Conservation (phyloP, 2,329 filamentous ascomycete genomes). For the Dothidotthia symphoricarpi region DNA sequence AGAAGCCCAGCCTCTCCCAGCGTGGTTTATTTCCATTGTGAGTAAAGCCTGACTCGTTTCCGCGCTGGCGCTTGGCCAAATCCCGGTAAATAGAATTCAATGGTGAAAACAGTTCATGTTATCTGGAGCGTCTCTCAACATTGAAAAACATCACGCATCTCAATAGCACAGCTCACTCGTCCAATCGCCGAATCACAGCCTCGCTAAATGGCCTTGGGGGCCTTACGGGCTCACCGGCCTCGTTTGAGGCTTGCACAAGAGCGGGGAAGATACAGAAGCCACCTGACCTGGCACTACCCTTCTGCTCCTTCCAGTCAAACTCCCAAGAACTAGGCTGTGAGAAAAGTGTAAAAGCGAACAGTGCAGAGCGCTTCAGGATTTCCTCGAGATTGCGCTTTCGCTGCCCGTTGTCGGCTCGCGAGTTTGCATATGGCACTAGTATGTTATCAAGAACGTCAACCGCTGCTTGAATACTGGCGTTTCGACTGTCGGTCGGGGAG, state of each 20-base stretch:
- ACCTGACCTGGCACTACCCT: constrained; percentile 22
- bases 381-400: constrained; percentile 35
- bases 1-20: too few species aligned
- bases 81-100: too few species aligned
- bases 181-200: constrained; percentile 25
- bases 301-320: constrained; percentile 35
- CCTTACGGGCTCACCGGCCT: constrained; percentile 25
- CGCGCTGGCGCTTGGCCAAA: too few species aligned
- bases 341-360: constrained; percentile 39
- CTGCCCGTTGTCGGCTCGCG: constrained; percentile 26
- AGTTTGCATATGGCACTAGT: constrained; percentile 28
- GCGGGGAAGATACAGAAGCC: constrained; percentile 38
- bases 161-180: constrained; percentile 11
- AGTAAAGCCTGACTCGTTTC: too few species aligned
- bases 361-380: constrained; percentile 35
- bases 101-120: too few species aligned
- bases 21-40: too few species aligned
- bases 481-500: constrained; percentile 24
- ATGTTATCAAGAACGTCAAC: constrained; percentile 25
- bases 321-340: constrained; percentile 36
- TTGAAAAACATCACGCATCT: too few species aligned
- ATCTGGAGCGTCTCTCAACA: too few species aligned
- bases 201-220: constrained; percentile 33
- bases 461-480: constrained; percentile 22
- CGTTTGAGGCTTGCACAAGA: constrained; percentile 35